These are phyloP conservation scores for Pseudocercospora cruenta DNA, from an alignment of 2,329 filamentous ascomycete species.

Conservation along the genomic window DNA sequence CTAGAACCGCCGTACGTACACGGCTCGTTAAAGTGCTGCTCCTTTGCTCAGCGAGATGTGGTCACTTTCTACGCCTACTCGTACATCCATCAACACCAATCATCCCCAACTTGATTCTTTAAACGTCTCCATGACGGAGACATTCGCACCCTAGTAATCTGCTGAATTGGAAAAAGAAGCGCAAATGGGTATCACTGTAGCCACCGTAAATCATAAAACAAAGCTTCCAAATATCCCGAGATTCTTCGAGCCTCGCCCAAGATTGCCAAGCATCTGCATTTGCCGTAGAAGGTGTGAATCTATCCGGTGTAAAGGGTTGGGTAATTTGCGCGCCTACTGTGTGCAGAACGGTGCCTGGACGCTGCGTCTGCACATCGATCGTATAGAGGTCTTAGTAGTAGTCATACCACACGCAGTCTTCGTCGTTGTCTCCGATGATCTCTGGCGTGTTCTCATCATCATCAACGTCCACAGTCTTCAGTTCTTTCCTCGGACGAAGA, in stretches of 20 bases:
- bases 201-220: slow-evolving; percentile 8
- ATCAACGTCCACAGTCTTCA: slow-evolving; percentile 32
- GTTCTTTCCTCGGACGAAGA: slow-evolving; percentile 19
- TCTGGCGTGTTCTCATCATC: slow-evolving; percentile 20
- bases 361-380: neutral
- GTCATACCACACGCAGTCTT: neutral
- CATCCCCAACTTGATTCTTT: neutral
- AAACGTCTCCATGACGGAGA: too few species aligned
- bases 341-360: neutral
- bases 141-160: neutral
- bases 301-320: neutral
- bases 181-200: slow-evolving; percentile 21
- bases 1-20: too few species aligned
- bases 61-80: neutral
- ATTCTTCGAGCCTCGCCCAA: neutral
- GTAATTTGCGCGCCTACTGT: slow-evolving; percentile 10
- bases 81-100: neutral
- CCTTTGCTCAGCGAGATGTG: too few species aligned
- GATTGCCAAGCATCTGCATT: neutral
- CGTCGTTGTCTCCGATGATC: slow-evolving; percentile 3
- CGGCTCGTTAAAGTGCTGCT: too few species aligned
- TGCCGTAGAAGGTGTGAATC: neutral
- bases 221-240: neutral
- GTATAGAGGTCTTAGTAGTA: slow-evolving; percentile 6
- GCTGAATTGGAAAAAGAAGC: neutral